A percentile compares a stretch with the other conserved stretches of the same genome.
Evolutionary conservation across 305 asterid genomes (phyloP).

Genomic region (Ilex paraguariensis): DNA sequence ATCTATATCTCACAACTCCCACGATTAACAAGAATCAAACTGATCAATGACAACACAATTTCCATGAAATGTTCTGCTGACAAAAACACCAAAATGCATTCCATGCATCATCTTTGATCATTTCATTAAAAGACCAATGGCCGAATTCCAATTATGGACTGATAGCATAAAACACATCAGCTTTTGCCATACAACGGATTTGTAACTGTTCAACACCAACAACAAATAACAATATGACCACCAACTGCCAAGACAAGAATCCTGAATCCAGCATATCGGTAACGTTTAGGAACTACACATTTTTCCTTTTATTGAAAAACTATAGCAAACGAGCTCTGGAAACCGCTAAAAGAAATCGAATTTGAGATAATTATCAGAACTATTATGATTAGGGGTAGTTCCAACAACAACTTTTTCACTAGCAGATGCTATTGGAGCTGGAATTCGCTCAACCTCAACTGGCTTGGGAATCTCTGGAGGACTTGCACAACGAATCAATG

Average conservation of each 20-base stretch:
- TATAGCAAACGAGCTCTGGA: conserved; percentile 10
- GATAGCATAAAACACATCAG: conserved; percentile 20
- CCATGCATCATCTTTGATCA: too few species aligned
- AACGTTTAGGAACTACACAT: conserved; percentile 22
- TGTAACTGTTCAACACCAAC: conserved; percentile 11
- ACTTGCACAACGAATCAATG: conserved; percentile 82
- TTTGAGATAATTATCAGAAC: conserved; percentile 61
- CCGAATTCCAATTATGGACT: conserved; percentile 16
- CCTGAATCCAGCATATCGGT: neutral
- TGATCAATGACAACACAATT: too few species aligned
- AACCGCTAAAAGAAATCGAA: conserved; percentile 71
- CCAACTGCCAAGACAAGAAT: conserved; percentile 9
- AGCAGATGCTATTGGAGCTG: conserved; percentile 38
- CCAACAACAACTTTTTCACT: conserved; percentile 40
- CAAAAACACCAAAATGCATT: too few species aligned
- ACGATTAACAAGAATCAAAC: too few species aligned
- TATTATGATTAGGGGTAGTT: conserved; percentile 22
- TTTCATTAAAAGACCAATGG: neutral
- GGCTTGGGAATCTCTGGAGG: conserved; percentile 88
- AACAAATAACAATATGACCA: conserved; percentile 11
- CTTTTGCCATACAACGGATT: conserved; percentile 15
- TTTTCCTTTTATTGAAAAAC: conserved; percentile 8
- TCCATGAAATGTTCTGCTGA: too few species aligned
- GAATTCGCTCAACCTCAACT: conserved; percentile 58
- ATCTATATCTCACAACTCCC: too few species aligned